These are phyloP conservation scores for Metschnikowia gruessii DNA, from an alignment of 805 yeast genomes.

Conservation along the genomic window DNA sequence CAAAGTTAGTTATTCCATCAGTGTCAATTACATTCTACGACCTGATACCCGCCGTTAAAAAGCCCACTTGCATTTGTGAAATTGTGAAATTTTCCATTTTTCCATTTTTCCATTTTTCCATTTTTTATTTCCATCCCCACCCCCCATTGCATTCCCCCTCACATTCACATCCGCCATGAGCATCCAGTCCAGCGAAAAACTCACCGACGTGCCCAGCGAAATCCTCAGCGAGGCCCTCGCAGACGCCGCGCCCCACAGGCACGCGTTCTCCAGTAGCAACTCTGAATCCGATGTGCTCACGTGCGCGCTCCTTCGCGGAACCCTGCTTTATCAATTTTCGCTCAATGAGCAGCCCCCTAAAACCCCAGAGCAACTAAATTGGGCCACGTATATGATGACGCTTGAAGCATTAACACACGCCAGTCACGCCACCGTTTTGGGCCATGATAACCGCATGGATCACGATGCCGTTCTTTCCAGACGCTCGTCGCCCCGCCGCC, in stretches of 20 bases:
- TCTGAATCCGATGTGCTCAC: conserved; percentile 9
- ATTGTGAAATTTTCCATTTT: too few species aligned
- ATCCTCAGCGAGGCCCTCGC: background rate
- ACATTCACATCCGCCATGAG: too few species aligned
- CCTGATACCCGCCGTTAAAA: too few species aligned
- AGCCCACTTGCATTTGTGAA: too few species aligned
- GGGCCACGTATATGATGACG: conserved; percentile 1
- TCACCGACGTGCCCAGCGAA: too few species aligned
- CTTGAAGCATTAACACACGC: conserved; percentile 1
- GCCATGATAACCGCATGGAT: background rate
- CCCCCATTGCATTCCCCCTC: too few species aligned
- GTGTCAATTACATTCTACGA: too few species aligned
- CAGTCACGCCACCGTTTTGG: background rate
- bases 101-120: too few species aligned
- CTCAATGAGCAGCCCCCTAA: background rate
- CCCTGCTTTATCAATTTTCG: conserved; percentile 2
- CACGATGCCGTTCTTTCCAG: background rate
- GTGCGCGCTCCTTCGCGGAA: conserved; percentile 3
- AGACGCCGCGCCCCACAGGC: background rate
- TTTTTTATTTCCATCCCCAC: too few species aligned
- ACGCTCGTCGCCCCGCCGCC: background rate
- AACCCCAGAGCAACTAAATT: background rate
- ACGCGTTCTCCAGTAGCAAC: background rate
- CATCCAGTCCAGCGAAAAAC: too few species aligned
- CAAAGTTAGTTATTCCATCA: too few species aligned